phyloP scores from a whole-genome alignment of 345 rosid species.

The Eucalyptus tenuipes region DNA sequence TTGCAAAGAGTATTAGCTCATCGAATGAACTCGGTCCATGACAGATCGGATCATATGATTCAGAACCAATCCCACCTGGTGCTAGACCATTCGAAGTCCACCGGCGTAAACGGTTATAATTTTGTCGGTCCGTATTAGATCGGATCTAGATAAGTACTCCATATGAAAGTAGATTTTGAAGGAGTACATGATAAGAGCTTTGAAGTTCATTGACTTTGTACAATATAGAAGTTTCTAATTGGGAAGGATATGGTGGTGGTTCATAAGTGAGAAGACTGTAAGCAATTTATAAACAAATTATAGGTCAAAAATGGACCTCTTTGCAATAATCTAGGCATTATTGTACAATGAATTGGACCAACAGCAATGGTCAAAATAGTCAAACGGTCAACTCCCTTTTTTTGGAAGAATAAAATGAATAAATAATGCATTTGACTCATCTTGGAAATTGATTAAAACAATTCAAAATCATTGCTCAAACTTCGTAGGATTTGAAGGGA shows the following conservation, averaged over 20 bases:
- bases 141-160: not conserved
- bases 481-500: not conserved
- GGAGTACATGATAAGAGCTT: not conserved
- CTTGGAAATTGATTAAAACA: not conserved
- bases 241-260: not conserved
- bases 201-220: not conserved
- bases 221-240: not conserved
- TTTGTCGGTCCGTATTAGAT: not conserved
- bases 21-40: not conserved
- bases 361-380: not conserved
- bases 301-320: not conserved
- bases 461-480: not conserved
- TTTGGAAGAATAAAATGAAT: not conserved
- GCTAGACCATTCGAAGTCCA: not conserved
- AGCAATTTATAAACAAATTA: not conserved
- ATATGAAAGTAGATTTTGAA: not conserved
- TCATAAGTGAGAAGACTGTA: not conserved
- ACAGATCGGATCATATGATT: not conserved
- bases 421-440: not conserved
- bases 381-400: not conserved
- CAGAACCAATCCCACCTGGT: not conserved
- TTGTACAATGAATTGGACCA: not conserved
- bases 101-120: not conserved
- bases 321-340: not conserved
- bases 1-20: not conserved